Percentiles rank a stretch among this genome's conserved stretches.
phyloP scores from a whole-genome alignment of 2,329 filamentous ascomycete genomes.

The Lithohypha guttulata region DNA sequence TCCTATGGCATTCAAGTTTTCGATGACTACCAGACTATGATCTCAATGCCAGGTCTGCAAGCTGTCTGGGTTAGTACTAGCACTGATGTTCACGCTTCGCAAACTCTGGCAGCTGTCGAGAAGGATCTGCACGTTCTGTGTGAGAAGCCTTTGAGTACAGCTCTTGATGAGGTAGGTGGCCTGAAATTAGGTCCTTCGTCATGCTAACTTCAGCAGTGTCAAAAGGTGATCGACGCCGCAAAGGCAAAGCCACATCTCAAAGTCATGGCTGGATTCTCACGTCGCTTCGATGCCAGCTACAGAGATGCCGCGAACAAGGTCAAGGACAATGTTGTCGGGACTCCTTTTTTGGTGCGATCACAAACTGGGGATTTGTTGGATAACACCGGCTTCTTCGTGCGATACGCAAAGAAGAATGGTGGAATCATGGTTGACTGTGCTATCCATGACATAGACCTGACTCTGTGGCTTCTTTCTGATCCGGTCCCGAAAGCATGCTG shows the following conservation, averaged over 20 bases:
- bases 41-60: conserved; percentile 43
- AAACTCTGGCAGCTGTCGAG: conserved; percentile 45
- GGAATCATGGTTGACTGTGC: conserved; percentile 57
- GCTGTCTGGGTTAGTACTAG: conserved; percentile 45
- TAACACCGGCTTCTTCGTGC: conserved; percentile 51
- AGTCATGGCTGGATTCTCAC: conserved; percentile 55
- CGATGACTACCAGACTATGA: conserved; percentile 45
- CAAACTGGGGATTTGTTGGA: conserved; percentile 54
- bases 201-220: conserved; percentile 36
- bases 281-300: conserved; percentile 56
- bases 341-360: conserved; percentile 45
- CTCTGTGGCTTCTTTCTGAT: conserved; percentile 25
- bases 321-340: conserved; percentile 42
- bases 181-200: conserved; percentile 36
- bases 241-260: conserved; percentile 46
- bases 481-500: conserved; percentile 25
- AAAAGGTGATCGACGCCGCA: conserved; percentile 45
- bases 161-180: conserved; percentile 49
- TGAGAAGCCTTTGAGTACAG: conserved; percentile 44
- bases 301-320: conserved; percentile 43
- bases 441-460: conserved; percentile 54
- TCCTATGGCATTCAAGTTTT: conserved; percentile 48
- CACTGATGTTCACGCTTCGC: conserved; percentile 45
- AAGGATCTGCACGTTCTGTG: conserved; percentile 45
- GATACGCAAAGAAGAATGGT: conserved; percentile 49